Evolutionary conservation across 768 basidiomycete genomes (phyloP), one percentile per base, ranked within the genome.

Genomic region (Naganishia antarctica): DNA sequence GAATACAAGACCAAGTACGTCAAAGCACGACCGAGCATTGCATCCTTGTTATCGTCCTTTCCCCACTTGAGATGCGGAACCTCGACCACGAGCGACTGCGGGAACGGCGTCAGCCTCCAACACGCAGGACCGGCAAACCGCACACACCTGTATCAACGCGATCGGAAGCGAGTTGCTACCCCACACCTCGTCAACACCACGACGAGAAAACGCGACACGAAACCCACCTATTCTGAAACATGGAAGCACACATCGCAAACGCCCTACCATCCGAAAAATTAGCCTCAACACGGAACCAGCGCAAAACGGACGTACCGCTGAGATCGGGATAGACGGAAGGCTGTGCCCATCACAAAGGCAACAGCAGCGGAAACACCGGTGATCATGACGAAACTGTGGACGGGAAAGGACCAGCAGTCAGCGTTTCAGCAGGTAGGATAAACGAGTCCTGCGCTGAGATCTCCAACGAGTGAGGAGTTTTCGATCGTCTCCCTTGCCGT

Each of bases 161-260:
- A 97, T 90, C 0, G 94, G 94, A 5, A 99, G 84, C 0, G 90
- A 90, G 74, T 97, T 97, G 2, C 89, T 90, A 76, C 26, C 26
- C n/a, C 2, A 21, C 21, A 37, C 6, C 34, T 7, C 3, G 37
- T 37, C 11, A 53, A 5, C 51, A 40, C 23, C 6, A 16, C 51
- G 16, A 2, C 12, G 5, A 12, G 6, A 21, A 26, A 26, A 57
- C n/a, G 53, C 28, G n/a, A 3, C 8, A 12, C 15, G 23, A 3
- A 25, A 25, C 23, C n/a, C 26, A 57, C 75, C 73, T 73, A 64
- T 77, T 77, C 65, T 76, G 74, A 61, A 76, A 76, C 74, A 76
- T 77, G 3, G 71, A 67, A 31, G 72, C 76, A 59, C 76, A 77
- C 59, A 77, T 77, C 0, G 76, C 78, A 51, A 78, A 79, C 8